Base-by-base conservation (phyloP, 495 filamentous ascomycete species). In the Aspergillus coremiiformis region DNA sequence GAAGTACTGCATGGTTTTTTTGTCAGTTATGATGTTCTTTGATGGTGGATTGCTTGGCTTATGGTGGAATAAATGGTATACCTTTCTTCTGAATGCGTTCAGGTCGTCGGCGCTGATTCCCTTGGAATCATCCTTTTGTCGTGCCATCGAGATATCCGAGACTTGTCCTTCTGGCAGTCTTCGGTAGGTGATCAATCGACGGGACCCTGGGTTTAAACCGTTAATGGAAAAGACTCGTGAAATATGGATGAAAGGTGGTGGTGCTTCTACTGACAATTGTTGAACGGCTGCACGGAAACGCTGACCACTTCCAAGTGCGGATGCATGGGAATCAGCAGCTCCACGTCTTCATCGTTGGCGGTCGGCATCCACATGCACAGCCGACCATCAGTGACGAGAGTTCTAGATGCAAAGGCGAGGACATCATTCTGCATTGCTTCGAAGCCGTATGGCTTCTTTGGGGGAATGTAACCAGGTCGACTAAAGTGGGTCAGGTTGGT, bases 361-460 rank as follows among this genome's bases (percentile, higher is more conserved):
- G 90, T 95, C 0, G 93, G 93, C 90, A 97, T 96, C 93, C 93
- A 99, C 75, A 99, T 90, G 8, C 82, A 86, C 2, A 98, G 61
- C 39, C 93, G 74, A 0, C 90, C 94, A 53, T 80, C 71, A 27
- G 87, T 83, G n/a, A 96, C 88, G 3, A 99, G 73, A n/a, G 79
- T 83, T 11, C 76, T 70, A 0, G 83, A 79, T 0, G 90, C 81
- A 61, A 97, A 99, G 23, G 84, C 74, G 10, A 97, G 77, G 41
- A 99, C 86, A 65, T 95, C 89, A 59, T 87, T 84, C 44, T 95
- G 76, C 84, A 99, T 86, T 5, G 87, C 84, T 30, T 84, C 75
- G 57, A 99, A 96, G 53, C 89, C 86, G 65, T 97, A 99, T 0
- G 90, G 88, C 55, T 81, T 81, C 67, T 94, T 95, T 3, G 93